phyloP scores from a whole-genome alignment of 176 grass and related monocot species.

The Thinopyrum elongatum region DNA sequence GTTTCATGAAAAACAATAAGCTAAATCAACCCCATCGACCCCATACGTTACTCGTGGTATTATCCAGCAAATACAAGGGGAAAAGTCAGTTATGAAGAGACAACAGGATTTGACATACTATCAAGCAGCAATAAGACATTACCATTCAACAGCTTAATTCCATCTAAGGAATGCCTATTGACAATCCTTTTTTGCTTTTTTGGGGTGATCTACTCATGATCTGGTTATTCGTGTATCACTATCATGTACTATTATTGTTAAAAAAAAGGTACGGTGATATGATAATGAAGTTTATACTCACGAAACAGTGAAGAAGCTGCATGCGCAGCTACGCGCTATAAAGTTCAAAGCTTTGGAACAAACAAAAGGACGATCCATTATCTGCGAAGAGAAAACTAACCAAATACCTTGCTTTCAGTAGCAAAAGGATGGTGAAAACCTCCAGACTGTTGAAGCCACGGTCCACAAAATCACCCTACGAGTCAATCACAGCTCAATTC shows the following conservation, averaged over 20 bases:
- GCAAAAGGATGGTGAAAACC: constrained; percentile 96
- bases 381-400: not conserved
- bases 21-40: not conserved
- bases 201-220: not conserved
- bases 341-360: constrained; percentile 14
- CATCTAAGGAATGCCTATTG: not conserved
- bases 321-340: not conserved
- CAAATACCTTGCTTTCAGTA: constrained; percentile 96
- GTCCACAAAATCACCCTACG: constrained; percentile 97
- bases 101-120: not conserved
- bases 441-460: constrained; percentile 98
- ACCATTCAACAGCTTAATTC: constrained; percentile 1
- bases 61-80: not conserved
- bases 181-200: no score
- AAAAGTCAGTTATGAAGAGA: not conserved
- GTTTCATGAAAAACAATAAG: not conserved
- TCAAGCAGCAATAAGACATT: not conserved
- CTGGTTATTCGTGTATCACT: not conserved
- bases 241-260: not conserved
- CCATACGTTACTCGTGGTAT: not conserved
- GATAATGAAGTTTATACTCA: not conserved
- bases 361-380: not conserved
- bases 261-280: not conserved
- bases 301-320: not conserved
- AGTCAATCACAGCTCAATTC: constrained; percentile 9